phyloP scores from a whole-genome alignment of 192 early-diverging fungal species.

The Linderina pennispora region DNA sequence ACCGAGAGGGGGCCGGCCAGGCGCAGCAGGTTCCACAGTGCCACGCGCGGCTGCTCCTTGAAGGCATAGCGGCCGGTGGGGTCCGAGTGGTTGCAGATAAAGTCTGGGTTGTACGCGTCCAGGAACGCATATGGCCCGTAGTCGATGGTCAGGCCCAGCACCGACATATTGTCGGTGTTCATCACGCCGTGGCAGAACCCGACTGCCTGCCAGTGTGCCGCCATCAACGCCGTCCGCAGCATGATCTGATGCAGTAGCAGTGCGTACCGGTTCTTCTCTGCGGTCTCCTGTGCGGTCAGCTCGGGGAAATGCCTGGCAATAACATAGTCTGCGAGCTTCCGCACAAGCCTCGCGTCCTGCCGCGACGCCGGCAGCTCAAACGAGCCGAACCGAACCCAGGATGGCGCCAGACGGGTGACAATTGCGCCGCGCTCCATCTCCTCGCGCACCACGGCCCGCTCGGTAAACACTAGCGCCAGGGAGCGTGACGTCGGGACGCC shows the following conservation, averaged over 20 bases:
- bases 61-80: conserved; percentile 68
- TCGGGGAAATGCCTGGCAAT: conserved; percentile 52
- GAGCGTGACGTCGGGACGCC: conserved; percentile 75
- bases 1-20: conserved; percentile 62
- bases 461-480: conserved; percentile 59
- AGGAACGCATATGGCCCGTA: conserved; percentile 85
- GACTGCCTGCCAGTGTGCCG: conserved; percentile 73
- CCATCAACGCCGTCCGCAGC: conserved; percentile 59
- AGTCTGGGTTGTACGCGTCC: conserved; percentile 74
- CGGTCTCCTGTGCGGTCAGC: conserved; percentile 7
- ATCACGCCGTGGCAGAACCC: conserved; percentile 84
- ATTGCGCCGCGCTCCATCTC: conserved; percentile 72
- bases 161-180: conserved; percentile 92
- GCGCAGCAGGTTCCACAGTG: conserved; percentile 71
- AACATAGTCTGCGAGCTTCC: conserved; percentile 67
- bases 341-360: conserved; percentile 50
- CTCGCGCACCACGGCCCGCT: conserved; percentile 57
- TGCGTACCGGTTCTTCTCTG: conserved; percentile 49
- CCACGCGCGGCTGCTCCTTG: conserved; percentile 69
- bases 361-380: conserved; percentile 79
- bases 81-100: conserved; percentile 80
- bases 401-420: conserved; percentile 64
- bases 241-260: conserved; percentile 53
- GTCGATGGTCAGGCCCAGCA: conserved; percentile 78
- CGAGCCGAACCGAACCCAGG: conserved; percentile 83